phyloP scores from a whole-genome alignment of 306 rosid genomes.

The Boehmeria nivea region DNA sequence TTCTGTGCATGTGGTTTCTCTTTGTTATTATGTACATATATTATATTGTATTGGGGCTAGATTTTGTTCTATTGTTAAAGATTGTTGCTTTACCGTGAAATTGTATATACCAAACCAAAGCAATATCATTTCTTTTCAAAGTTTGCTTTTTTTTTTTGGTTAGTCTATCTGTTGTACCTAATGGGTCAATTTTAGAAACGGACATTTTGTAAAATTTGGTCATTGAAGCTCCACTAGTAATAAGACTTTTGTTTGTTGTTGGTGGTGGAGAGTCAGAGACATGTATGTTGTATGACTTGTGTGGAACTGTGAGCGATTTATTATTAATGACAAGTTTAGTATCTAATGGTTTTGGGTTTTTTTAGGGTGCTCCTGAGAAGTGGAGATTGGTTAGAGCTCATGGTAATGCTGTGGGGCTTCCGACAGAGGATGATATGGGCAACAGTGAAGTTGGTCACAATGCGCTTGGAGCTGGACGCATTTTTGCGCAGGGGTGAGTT shows the following conservation, averaged over 20 bases:
- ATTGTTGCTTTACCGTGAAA: too few relatives aligned
- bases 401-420: conserved; percentile 91
- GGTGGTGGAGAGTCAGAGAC: not conserved
- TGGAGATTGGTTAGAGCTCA: conserved; percentile 97
- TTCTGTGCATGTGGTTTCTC: not conserved
- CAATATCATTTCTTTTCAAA: too few relatives aligned
- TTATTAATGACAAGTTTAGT: not conserved
- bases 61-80: too few relatives aligned
- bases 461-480: conserved; percentile 98
- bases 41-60: too few relatives aligned
- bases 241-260: too few relatives aligned
- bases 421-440: conserved; percentile 98
- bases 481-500: conserved; percentile 86
- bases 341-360: not conserved
- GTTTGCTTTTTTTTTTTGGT: too few relatives aligned
- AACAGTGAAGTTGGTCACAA: conserved; percentile 99
- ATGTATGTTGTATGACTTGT: not conserved
- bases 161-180: too few relatives aligned
- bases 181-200: too few relatives aligned
- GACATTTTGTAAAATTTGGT: too few relatives aligned
- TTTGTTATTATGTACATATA: too few relatives aligned
- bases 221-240: too few relatives aligned
- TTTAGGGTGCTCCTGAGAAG: conserved; percentile 75
- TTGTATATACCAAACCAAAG: too few relatives aligned
- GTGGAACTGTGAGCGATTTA: not conserved